These are phyloP conservation scores for Leucocoprinus leucothites DNA, from an alignment of 768 basidiomycete genomes.

Conservation along the genomic window DNA sequence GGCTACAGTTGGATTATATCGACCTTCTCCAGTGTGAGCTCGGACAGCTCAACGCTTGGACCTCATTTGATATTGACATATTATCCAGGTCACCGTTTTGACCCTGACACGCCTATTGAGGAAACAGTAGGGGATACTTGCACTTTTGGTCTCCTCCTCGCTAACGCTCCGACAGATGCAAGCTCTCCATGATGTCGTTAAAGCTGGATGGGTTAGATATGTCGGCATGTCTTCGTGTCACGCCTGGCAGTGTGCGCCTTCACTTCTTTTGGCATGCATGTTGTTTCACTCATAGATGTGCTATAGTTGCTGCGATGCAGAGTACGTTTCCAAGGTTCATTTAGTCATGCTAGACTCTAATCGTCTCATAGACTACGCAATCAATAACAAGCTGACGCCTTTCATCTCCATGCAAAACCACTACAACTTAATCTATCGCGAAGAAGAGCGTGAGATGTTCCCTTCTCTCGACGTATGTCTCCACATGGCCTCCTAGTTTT, in stretches of 20 bases:
- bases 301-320: constrained; percentile 49
- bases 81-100: constrained; percentile 49
- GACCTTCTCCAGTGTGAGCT: no score
- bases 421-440: no score
- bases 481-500: background rate
- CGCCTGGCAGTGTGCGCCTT: constrained; percentile 48
- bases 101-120: constrained; percentile 55
- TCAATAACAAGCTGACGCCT: no score
- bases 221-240: constrained; percentile 56
- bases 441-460: no score
- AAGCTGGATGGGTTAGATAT: constrained; percentile 60
- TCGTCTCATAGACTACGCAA: constrained; percentile 47
- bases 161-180: constrained; percentile 42
- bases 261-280: background rate
- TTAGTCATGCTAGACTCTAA: background rate
- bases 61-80: constrained; percentile 26
- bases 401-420: no score
- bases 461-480: constrained; percentile 44
- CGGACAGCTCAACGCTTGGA: background rate
- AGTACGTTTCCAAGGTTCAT: constrained; percentile 28
- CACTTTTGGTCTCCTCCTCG: background rate
- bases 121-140: constrained; percentile 36
- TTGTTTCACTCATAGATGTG: background rate
- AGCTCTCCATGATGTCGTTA: constrained; percentile 63
- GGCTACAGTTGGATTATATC: no score